These are phyloP conservation scores for Panaeolus cyanescens DNA, from an alignment of 768 basidiomycete species.

Conservation along the genomic window DNA sequence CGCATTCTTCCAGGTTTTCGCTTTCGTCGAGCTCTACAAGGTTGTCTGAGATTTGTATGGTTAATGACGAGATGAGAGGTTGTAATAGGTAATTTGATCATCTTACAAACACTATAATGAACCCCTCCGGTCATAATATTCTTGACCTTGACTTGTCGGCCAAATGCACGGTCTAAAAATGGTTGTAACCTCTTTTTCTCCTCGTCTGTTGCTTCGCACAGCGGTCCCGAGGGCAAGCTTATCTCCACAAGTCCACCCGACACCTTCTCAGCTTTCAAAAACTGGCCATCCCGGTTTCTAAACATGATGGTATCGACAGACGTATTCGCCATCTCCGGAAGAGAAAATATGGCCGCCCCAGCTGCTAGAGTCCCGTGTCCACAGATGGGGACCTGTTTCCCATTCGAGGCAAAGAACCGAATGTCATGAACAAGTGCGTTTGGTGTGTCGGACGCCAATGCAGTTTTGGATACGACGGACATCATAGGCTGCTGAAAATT, in stretches of 20 bases:
- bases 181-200: slow-evolving; percentile 31
- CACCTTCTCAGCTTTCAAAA: slow-evolving; percentile 29
- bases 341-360: slow-evolving; percentile 38
- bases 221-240: slow-evolving; percentile 29
- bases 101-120: slow-evolving; percentile 33
- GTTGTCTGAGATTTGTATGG: slow-evolving; percentile 25
- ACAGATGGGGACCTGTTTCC: slow-evolving; percentile 35
- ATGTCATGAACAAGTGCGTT: slow-evolving; percentile 28
- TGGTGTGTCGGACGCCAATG: slow-evolving; percentile 22
- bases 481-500: slow-evolving; percentile 50
- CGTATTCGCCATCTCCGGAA: slow-evolving; percentile 23
- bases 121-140: slow-evolving; percentile 33
- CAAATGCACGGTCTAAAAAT: slow-evolving; percentile 38
- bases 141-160: slow-evolving; percentile 37
- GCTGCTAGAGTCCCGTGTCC: slow-evolving; percentile 49
- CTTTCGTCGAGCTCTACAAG: slow-evolving; percentile 43
- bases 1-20: slow-evolving; percentile 34
- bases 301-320: slow-evolving; percentile 35
- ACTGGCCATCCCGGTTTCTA: slow-evolving; percentile 23
- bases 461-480: slow-evolving; percentile 30
- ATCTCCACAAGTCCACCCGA: slow-evolving; percentile 39
- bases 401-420: slow-evolving; percentile 36
- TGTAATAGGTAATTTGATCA: neutral
- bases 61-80: neutral
- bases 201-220: slow-evolving; percentile 25